Percentiles rank a stretch among this genome's conserved stretches.
phyloP scores from a whole-genome alignment of 2,329 filamentous ascomycete genomes.

The Myrmaecium sp. region DNA sequence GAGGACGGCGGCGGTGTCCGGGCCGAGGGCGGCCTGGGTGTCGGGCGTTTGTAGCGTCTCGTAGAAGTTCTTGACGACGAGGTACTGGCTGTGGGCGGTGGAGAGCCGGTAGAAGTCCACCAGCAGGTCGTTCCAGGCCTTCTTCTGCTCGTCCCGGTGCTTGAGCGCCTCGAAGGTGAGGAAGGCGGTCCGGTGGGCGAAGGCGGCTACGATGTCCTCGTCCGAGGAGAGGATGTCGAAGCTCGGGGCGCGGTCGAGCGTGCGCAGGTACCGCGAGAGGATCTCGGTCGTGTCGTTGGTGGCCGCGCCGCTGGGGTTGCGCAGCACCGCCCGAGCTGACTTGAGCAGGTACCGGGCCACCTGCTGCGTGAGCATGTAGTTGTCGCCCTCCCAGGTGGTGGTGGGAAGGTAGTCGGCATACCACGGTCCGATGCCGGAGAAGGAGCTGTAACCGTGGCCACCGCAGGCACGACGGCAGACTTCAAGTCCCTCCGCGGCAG shows the following conservation, averaged over 20 bases:
- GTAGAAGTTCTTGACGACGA: slow-evolving; percentile 69
- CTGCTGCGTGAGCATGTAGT: slow-evolving; percentile 71
- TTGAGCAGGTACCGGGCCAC: slow-evolving; percentile 57
- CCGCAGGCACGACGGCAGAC: slow-evolving; percentile 59
- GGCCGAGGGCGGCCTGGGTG: slow-evolving; percentile 37
- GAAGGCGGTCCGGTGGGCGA: slow-evolving; percentile 58
- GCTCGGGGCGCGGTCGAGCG: slow-evolving; percentile 53
- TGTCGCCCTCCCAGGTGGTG: slow-evolving; percentile 60
- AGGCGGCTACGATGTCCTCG: slow-evolving; percentile 53
- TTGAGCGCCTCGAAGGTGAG: slow-evolving; percentile 61
- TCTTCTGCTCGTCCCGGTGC: slow-evolving; percentile 58
- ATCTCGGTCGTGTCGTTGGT: slow-evolving; percentile 54
- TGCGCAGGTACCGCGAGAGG: slow-evolving; percentile 44
- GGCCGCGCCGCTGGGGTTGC: slow-evolving; percentile 42
- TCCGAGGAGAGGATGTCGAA: slow-evolving; percentile 59
- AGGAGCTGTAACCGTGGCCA: slow-evolving; percentile 59
- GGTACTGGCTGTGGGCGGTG: slow-evolving; percentile 60
- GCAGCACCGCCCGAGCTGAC: slow-evolving; percentile 53
- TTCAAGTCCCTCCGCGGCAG: slow-evolving; percentile 58
- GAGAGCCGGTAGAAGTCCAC: slow-evolving; percentile 64
- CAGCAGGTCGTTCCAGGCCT: slow-evolving; percentile 60
- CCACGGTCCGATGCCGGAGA: slow-evolving; percentile 59
- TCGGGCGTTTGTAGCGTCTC: slow-evolving; percentile 41
- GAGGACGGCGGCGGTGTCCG: slow-evolving; percentile 40
- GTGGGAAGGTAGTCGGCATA: slow-evolving; percentile 63